Evolutionary conservation across 495 filamentous ascomycete genomes (phyloP).

Genomic region (Chaetomium tenue): DNA sequence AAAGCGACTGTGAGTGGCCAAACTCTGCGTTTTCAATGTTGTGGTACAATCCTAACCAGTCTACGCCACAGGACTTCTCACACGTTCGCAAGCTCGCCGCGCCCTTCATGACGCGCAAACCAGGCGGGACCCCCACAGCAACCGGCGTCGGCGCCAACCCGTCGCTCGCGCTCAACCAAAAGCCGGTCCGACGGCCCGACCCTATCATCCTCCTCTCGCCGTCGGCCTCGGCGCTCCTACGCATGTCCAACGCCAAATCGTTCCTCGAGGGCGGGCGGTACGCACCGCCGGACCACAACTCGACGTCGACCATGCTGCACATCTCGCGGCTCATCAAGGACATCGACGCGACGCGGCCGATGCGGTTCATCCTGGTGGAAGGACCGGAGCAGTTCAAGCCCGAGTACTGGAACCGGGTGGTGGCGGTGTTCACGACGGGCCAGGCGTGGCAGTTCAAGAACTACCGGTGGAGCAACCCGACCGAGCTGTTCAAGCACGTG

Average conservation of each 20-base stretch:
- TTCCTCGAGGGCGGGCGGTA: conserved; percentile 89
- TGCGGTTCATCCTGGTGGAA: conserved; percentile 94
- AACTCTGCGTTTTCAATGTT: not conserved
- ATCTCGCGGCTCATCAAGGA: conserved; percentile 74
- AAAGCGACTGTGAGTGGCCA: conserved; percentile 73
- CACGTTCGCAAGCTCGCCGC: conserved; percentile 84
- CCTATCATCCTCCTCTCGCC: conserved; percentile 98
- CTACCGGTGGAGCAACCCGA: conserved; percentile 91
- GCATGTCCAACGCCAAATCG: conserved; percentile 92
- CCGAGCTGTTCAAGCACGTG: conserved; percentile 84
- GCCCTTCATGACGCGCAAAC: conserved; percentile 69
- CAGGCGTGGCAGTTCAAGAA: conserved; percentile 98
- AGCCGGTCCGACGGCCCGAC: conserved; percentile 63
- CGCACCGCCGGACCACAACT: conserved; percentile 67
- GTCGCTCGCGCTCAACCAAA: conserved; percentile 48
- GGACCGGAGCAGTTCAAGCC: conserved; percentile 91
- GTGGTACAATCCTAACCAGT: not conserved
- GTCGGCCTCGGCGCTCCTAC: conserved; percentile 95
- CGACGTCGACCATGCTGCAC: conserved; percentile 75
- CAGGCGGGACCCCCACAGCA: conserved; percentile 23
- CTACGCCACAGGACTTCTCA: conserved; percentile 74
- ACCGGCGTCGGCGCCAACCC: conserved; percentile 34
- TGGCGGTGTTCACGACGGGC: conserved; percentile 96
- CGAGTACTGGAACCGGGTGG: conserved; percentile 94
- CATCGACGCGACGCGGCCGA: conserved; percentile 66